Evolutionary conservation across 2,329 filamentous ascomycete genomes (phyloP).

Genomic region (Penicillium glabrum): DNA sequence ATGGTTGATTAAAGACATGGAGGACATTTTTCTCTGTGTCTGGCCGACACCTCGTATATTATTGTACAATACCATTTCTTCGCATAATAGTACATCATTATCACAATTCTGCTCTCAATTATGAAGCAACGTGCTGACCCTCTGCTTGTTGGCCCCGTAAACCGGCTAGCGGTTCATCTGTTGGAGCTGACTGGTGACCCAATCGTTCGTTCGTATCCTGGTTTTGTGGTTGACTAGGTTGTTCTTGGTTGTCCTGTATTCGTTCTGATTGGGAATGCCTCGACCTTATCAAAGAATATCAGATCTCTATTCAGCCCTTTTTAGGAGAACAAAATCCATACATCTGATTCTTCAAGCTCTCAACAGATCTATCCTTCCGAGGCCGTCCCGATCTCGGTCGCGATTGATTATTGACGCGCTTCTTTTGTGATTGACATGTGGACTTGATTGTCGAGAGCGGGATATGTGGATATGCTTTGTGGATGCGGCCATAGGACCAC

Average conservation of each 20-base stretch:
- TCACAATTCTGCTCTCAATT: background rate
- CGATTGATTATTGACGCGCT: background rate
- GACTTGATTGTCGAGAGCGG: slow-evolving; percentile 11
- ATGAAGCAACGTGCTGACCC: background rate
- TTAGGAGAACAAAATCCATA: background rate
- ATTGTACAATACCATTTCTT: slow-evolving; percentile 10
- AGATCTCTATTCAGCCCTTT: background rate
- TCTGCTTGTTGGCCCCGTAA: background rate
- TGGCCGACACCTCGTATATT: background rate
- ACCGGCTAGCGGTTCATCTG: background rate
- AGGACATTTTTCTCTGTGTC: background rate
- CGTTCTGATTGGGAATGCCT: background rate
- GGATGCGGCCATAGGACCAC: slow-evolving; percentile 10
- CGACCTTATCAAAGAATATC: background rate
- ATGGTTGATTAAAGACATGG: background rate
- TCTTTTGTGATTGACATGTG: slow-evolving; percentile 2
- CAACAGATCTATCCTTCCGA: background rate
- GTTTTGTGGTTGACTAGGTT: background rate
- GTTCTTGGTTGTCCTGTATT: background rate
- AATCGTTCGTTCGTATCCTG: background rate
- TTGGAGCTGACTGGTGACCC: background rate
- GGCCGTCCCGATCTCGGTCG: background rate
- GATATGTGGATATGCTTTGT: slow-evolving; percentile 7
- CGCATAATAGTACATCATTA: background rate
- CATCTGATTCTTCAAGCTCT: background rate